A percentile compares a stretch with the other conserved stretches of the same genome.
These are phyloP conservation scores for Simplicillium sp. DNA, from an alignment of 2,329 filamentous ascomycete species.

Conservation along the genomic window DNA sequence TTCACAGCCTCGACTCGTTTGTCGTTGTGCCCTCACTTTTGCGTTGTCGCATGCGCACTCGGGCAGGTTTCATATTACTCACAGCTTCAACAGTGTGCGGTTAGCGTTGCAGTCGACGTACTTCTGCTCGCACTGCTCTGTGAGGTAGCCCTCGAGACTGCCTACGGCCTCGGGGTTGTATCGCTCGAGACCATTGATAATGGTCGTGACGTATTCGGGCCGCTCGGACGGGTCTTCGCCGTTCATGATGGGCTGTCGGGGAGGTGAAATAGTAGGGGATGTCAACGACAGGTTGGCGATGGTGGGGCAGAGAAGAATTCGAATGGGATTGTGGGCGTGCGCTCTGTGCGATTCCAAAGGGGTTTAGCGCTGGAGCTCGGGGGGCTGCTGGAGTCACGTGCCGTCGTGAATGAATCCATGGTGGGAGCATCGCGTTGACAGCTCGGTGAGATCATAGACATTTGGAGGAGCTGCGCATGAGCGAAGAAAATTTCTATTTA, in stretches of 20 bases:
- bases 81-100: constrained; percentile 93
- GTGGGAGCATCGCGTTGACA: neutral
- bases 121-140: constrained; percentile 88
- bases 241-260: constrained; percentile 41
- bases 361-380: constrained; percentile 18
- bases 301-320: constrained; percentile 32
- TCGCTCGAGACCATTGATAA: constrained; percentile 93
- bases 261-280: constrained; percentile 12
- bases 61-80: constrained; percentile 39
- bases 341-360: constrained; percentile 25
- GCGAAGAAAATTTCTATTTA: too few species aligned
- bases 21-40: too few species aligned
- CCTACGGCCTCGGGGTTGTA: constrained; percentile 97
- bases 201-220: constrained; percentile 83
- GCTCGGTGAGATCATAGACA: too few species aligned
- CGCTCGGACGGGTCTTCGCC: constrained; percentile 84
- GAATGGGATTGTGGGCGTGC: constrained; percentile 26
- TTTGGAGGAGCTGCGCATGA: too few species aligned
- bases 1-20: constrained; percentile 9
- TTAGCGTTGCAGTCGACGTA: constrained; percentile 96
- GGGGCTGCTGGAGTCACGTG: neutral
- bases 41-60: too few species aligned
- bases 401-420: neutral
- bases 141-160: constrained; percentile 89
- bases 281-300: constrained; percentile 25